phyloP scores from a whole-genome alignment of 2,329 filamentous ascomycete genomes.

The Aspergillus fumigatus region DNA sequence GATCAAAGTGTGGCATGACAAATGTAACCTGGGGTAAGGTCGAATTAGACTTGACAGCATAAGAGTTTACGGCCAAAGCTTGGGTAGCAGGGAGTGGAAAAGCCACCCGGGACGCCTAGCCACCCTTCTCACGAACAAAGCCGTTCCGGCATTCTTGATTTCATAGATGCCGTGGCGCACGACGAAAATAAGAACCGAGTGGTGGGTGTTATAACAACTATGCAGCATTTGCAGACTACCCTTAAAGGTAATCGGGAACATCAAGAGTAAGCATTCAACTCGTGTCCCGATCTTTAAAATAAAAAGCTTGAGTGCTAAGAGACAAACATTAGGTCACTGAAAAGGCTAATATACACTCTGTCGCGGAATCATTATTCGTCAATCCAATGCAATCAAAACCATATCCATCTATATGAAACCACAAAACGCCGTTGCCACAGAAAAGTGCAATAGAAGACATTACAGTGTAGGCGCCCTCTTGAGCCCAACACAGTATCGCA shows the following conservation, averaged over 20 bases:
- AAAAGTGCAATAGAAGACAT: constrained; percentile 3
- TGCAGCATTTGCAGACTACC: background rate
- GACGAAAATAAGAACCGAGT: background rate
- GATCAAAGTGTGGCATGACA: background rate
- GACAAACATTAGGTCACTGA: background rate
- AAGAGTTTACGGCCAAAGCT: background rate
- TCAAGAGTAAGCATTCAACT: background rate
- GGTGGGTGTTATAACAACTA: background rate
- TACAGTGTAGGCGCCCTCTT: constrained; percentile 40
- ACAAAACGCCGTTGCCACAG: constrained; percentile 12
- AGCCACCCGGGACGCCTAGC: background rate
- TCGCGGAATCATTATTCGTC: constrained; percentile 21
- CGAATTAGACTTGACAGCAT: background rate
- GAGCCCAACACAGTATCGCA: constrained; percentile 63
- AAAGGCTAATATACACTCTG: constrained; percentile 17
- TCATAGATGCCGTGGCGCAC: background rate
- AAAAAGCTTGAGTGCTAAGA: background rate
- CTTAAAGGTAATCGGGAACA: background rate
- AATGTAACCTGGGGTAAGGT: background rate
- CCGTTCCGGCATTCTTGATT: background rate
- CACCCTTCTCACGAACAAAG: background rate
- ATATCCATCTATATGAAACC: constrained; percentile 1
- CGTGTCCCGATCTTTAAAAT: background rate
- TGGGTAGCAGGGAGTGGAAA: background rate
- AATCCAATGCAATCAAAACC: constrained; percentile 3